phyloP scores from a whole-genome alignment of 768 basidiomycete species.

The Leccinum obscurum region DNA sequence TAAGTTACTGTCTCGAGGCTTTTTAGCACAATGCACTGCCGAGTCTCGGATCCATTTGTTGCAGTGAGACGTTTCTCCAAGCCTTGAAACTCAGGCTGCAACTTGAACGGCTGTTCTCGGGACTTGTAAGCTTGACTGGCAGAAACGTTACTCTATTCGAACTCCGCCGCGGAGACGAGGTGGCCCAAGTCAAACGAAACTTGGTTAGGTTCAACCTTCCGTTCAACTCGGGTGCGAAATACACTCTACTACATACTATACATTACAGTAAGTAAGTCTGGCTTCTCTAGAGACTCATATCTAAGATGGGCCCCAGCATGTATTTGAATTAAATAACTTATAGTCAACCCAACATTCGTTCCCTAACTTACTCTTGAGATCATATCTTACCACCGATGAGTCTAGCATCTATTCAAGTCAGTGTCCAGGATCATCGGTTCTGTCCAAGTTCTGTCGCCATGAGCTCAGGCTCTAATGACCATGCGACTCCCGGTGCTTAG shows the following conservation, averaged over 20 bases:
- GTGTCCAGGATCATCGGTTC: neutral
- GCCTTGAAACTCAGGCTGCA: too few species aligned
- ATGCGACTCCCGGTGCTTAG: conserved; percentile 5
- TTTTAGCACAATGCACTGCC: neutral
- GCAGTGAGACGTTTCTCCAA: too few species aligned
- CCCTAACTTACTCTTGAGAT: conserved; percentile 1
- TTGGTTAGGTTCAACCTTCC: too few species aligned
- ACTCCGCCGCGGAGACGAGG: too few species aligned
- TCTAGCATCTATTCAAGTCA: neutral
- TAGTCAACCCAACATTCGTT: neutral
- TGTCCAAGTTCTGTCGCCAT: too few species aligned
- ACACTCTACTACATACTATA: neutral
- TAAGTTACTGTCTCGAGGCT: neutral
- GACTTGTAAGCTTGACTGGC: too few species aligned
- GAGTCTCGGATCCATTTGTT: neutral
- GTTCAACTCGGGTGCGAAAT: neutral
- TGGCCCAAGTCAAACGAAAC: too few species aligned
- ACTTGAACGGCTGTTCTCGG: too few species aligned
- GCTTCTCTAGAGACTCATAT: too few species aligned
- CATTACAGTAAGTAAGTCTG: too few species aligned
- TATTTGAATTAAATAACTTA: neutral
- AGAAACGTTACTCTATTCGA: too few species aligned
- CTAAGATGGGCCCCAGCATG: too few species aligned
- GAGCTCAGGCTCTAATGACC: neutral
- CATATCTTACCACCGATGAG: neutral